Conservation (phyloP, 306 rosid species). For the Fagus crenata region DNA sequence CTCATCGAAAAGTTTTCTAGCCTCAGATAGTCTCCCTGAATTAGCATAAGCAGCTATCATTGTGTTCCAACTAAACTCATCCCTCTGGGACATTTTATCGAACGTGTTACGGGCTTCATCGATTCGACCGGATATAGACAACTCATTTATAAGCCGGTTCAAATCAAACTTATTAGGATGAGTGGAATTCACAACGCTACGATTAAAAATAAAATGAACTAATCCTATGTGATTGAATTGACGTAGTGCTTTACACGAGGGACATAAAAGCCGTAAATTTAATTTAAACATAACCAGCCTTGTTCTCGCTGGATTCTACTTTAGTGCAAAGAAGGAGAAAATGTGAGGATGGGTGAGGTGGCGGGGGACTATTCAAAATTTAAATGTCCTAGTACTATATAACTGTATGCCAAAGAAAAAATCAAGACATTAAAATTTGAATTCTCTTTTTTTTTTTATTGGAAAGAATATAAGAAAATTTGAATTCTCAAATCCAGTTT, state of each 20-base stretch:
- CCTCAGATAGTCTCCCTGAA: slow-evolving; percentile 62
- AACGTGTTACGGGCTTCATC: slow-evolving; percentile 74
- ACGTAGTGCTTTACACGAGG: slow-evolving; percentile 15
- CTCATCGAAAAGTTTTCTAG: slow-evolving; percentile 57
- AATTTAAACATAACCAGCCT: slow-evolving; percentile 45
- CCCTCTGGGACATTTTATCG: slow-evolving; percentile 62
- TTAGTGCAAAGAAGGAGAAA: too few species aligned
- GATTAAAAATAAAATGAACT: slow-evolving; percentile 19
- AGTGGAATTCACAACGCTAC: slow-evolving; percentile 25
- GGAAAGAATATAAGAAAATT: too few species aligned
- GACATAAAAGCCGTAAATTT: slow-evolving; percentile 27
- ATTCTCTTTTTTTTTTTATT: too few species aligned
- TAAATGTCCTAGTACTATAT: too few species aligned
- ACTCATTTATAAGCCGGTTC: slow-evolving; percentile 46
- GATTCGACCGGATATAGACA: slow-evolving; percentile 54
- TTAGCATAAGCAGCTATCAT: slow-evolving; percentile 69
- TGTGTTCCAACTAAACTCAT: slow-evolving; percentile 77
- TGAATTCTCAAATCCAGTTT: too few species aligned
- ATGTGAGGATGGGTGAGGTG: too few species aligned
- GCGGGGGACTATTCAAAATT: too few species aligned
- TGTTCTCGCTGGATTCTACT: neutral
- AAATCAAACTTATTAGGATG: slow-evolving; percentile 34
- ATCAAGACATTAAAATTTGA: too few species aligned
- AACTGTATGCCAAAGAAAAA: too few species aligned
- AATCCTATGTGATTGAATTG: slow-evolving; percentile 26